Base-by-base conservation (phyloP, 495 filamentous ascomycete genomes). In the Podospora comata region DNA sequence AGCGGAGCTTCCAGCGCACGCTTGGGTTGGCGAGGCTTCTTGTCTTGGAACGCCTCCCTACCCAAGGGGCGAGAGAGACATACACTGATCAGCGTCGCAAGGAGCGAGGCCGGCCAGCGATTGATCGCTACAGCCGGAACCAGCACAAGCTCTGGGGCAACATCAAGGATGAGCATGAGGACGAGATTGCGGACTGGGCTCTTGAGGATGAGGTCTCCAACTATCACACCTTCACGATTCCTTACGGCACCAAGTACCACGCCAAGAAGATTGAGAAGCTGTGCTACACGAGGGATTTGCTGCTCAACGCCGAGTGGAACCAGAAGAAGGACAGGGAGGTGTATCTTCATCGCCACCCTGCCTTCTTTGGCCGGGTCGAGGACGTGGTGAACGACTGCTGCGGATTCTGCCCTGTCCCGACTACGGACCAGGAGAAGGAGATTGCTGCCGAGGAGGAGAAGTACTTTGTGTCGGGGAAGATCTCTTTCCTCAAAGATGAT, bases 271-370 rank as follows among this genome's bases (percentile, higher is more conserved):
- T 93, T 64, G 91, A 93, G 74, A 91, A 89, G 70, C 79, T 93
- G 0, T 84, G 92, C 39, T 93, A 91, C 76, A 91, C 89, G 3
- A 89, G 89, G 68, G 92, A 95, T 73, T 75, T 93, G 15, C 81
- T 94, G n/a, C 84, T 95, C 11, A 95, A 95, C 70, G 91, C 91
- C 0, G 90, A 95, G 73, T 95, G 91, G 91, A 95, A 94, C 70
- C 85, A 88, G 69, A 82, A 82, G 0, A 86, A 91, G 19, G 86
- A 91, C 32, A 83, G 92, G 19, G 79, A 86, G 54, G 88, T 92
- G 3, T 86, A 90, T 68, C 82, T 95, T 4, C 92, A 95, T 76
- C 85, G 92, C 2, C 92, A 95, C 72, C 92, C 92, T 15, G 90
- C 88, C 54, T 92, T 86, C 68, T 90, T 92, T 67, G 90, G 90